Percentiles rank a stretch among this genome's conserved stretches.
Evolutionary conservation across 352 stramenopile genomes (phyloP).

Genomic region (Achlya hypogyna): DNA sequence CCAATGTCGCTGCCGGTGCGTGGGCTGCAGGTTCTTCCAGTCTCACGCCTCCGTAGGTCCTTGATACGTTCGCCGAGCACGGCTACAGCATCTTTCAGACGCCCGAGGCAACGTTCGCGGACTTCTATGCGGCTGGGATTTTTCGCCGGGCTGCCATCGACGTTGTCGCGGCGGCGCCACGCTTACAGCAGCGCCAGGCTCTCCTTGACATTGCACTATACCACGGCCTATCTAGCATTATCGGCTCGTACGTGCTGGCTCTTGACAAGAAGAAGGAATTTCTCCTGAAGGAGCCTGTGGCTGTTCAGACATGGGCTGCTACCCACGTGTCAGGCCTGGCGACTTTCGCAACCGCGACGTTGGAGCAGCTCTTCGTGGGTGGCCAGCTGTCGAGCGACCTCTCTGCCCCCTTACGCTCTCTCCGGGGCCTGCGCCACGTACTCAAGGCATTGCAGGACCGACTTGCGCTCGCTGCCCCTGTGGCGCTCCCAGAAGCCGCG

Average conservation of each 20-base stretch:
- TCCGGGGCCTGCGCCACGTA: constrained; percentile 1
- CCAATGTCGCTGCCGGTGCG: constrained; percentile 12
- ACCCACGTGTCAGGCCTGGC: not conserved
- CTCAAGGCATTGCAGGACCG: not conserved
- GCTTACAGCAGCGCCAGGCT: not conserved
- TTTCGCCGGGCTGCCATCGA: constrained; percentile 12
- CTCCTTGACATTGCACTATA: constrained; percentile 6
- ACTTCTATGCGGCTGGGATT: constrained; percentile 6
- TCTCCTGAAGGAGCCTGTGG: constrained; percentile 9
- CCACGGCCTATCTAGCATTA: constrained; percentile 8
- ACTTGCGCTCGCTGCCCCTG: not conserved
- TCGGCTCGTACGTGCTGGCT: constrained; percentile 7
- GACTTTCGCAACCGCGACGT: not conserved
- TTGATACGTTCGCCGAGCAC: constrained; percentile 10
- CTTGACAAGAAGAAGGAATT: constrained; percentile 3
- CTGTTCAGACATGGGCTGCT: constrained; percentile 10
- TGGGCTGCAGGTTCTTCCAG: not conserved
- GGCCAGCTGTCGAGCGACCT: not conserved
- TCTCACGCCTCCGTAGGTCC: constrained; percentile 8
- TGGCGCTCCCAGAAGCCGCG: not conserved
- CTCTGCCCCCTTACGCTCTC: not conserved
- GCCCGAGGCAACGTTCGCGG: constrained; percentile 1
- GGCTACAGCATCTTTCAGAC: constrained; percentile 4
- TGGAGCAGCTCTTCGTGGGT: not conserved
- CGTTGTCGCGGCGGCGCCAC: not conserved